phyloP scores from a whole-genome alignment of 2,329 filamentous ascomycete genomes.

The Sodiomyces alkalinus region DNA sequence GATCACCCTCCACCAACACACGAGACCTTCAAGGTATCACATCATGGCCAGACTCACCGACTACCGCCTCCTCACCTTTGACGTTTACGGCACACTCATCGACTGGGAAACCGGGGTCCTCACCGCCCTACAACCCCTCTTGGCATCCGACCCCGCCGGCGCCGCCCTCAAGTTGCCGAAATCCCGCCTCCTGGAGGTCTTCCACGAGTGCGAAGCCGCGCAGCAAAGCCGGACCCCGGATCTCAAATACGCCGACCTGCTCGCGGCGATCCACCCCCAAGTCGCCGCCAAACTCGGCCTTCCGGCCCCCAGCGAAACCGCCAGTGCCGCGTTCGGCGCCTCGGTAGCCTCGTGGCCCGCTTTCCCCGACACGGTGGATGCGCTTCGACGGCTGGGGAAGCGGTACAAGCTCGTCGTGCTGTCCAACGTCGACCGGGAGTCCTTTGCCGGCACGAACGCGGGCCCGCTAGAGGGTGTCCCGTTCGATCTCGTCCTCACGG shows the following conservation, averaged over 20 bases:
- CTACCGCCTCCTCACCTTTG: slow-evolving; percentile 46
- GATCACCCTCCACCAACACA: no score
- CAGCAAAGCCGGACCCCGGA: slow-evolving; percentile 41
- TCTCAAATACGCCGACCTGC: slow-evolving; percentile 43
- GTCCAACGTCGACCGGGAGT: slow-evolving; percentile 39
- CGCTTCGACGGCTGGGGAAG: slow-evolving; percentile 30
- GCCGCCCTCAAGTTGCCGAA: no score
- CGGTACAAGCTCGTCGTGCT: slow-evolving; percentile 43
- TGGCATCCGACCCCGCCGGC: slow-evolving; percentile 17
- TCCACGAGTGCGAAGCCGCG: slow-evolving; percentile 26
- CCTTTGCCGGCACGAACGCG: slow-evolving; percentile 27
- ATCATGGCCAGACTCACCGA: slow-evolving; percentile 9
- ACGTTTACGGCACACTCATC: slow-evolving; percentile 68
- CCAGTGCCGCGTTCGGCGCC: slow-evolving; percentile 33
- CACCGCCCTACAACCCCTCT: slow-evolving; percentile 33
- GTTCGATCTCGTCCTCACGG: slow-evolving; percentile 51
- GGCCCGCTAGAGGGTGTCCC: slow-evolving; percentile 31
- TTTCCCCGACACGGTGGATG: slow-evolving; percentile 43
- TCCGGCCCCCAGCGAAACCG: slow-evolving; percentile 16
- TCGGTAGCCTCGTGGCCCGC: slow-evolving; percentile 39
- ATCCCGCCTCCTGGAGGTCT: slow-evolving; percentile 23
- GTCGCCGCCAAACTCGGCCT: slow-evolving; percentile 29
- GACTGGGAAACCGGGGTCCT: slow-evolving; percentile 61
- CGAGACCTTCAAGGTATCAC: no score
- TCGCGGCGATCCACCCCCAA: slow-evolving; percentile 30